Percentiles rank a stretch among this genome's conserved stretches.
Conservation (phyloP, 2,329 filamentous ascomycete species). For the Aspergillus sp. region DNA sequence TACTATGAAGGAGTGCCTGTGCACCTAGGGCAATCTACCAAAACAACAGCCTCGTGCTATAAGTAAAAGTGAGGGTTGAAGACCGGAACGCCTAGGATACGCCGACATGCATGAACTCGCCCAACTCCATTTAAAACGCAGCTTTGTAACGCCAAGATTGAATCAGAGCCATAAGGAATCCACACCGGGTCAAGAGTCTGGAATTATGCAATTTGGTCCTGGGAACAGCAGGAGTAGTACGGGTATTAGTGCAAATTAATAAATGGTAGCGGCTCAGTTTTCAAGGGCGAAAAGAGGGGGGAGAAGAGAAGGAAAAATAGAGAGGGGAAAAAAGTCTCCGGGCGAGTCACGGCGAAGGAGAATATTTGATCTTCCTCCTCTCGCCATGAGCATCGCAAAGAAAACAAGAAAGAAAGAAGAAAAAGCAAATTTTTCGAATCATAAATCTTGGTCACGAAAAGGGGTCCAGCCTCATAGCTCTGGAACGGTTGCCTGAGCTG, state of each 20-base stretch:
- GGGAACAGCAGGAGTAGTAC: slow-evolving; percentile 6
- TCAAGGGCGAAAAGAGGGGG: neutral
- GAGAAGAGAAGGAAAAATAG: neutral
- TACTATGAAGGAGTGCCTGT: neutral
- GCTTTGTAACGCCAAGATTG: slow-evolving; percentile 13
- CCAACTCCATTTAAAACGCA: slow-evolving; percentile 22
- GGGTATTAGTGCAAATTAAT: slow-evolving; percentile 5
- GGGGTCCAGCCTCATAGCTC: slow-evolving; percentile 34
- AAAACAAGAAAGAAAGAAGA: slow-evolving; percentile 1
- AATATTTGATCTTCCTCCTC: neutral
- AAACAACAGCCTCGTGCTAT: slow-evolving; percentile 16
- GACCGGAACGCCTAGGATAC: slow-evolving; percentile 33
- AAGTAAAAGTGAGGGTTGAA: slow-evolving; percentile 7
- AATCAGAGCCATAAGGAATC: slow-evolving; percentile 5
- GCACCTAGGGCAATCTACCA: slow-evolving; percentile 16
- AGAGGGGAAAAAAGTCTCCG: slow-evolving; percentile 1
- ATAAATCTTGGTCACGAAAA: neutral
- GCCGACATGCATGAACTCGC: slow-evolving; percentile 25
- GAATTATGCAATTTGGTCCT: slow-evolving; percentile 12
- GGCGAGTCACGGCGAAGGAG: neutral
- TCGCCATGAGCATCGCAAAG: neutral
- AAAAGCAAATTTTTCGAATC: neutral
- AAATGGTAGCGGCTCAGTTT: slow-evolving; percentile 4
- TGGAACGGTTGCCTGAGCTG: slow-evolving; percentile 36
- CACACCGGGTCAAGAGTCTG: slow-evolving; percentile 1